These are phyloP conservation scores for Peronospora belbahrii DNA, from an alignment of 352 stramenopile genomes.

Conservation along the genomic window DNA sequence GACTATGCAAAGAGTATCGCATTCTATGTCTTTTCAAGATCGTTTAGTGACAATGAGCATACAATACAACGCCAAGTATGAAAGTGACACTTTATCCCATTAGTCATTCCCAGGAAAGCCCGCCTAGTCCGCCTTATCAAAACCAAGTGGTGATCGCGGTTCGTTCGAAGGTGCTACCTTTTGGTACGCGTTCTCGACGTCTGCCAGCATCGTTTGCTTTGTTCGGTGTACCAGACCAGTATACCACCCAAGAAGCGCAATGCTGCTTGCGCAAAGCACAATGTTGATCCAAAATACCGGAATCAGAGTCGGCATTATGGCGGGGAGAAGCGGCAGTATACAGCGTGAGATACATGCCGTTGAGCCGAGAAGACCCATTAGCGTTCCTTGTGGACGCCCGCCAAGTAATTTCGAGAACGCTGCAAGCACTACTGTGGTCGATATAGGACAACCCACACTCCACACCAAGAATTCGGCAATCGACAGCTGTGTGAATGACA, in stretches of 20 bases:
- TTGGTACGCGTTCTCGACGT: conserved; percentile 30
- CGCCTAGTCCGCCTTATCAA: conserved; percentile 25
- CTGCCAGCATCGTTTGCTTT: conserved; percentile 35
- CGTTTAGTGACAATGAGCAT: too few relatives aligned
- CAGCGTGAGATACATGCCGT: conserved; percentile 57
- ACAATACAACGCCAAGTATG: too few relatives aligned
- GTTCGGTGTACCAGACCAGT: conserved; percentile 37
- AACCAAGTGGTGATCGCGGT: conserved; percentile 31
- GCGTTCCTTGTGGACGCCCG: conserved; percentile 51
- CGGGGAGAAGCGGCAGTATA: conserved; percentile 55
- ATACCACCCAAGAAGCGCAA: conserved; percentile 56
- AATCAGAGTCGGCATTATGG: conserved; percentile 43
- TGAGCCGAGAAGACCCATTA: conserved; percentile 66
- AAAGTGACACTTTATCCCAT: background rate
- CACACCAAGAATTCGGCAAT: conserved; percentile 60
- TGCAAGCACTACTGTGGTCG: conserved; percentile 53
- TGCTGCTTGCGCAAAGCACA: conserved; percentile 39
- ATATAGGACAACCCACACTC: conserved; percentile 73
- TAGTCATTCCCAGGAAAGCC: conserved; percentile 16
- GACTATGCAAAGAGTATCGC: background rate
- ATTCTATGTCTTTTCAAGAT: background rate
- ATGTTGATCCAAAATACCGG: conserved; percentile 71
- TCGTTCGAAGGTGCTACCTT: conserved; percentile 22
- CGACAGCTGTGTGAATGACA: conserved; percentile 40
- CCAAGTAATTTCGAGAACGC: conserved; percentile 68